These are phyloP conservation scores for Coniferiporia weirii DNA, from an alignment of 1,284 basidiomycete species.

Conservation along the genomic window DNA sequence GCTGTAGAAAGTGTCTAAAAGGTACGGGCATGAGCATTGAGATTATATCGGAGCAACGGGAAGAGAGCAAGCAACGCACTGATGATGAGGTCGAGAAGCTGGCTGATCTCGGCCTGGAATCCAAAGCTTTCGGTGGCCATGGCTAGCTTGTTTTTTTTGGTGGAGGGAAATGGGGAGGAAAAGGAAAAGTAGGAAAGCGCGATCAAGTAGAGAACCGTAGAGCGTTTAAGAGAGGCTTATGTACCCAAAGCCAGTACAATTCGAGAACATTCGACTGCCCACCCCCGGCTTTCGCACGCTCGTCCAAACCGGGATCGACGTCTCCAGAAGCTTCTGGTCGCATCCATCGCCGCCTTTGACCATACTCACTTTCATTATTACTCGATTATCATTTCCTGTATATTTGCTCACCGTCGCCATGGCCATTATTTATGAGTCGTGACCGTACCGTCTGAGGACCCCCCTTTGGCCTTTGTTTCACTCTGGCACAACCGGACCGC, in stretches of 20 bases:
- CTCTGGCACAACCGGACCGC: too few relatives aligned
- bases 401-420: too few relatives aligned
- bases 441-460: too few relatives aligned
- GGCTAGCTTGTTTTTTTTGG: slow-evolving; percentile 27
- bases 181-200: neutral
- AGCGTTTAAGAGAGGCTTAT: neutral
- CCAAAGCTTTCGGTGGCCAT: slow-evolving; percentile 83
- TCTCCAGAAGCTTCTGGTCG: slow-evolving; percentile 6
- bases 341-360: too few relatives aligned
- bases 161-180: slow-evolving; percentile 4
- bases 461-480: too few relatives aligned
- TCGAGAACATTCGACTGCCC: slow-evolving; percentile 14
- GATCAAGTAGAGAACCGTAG: neutral
- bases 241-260: neutral
- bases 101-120: slow-evolving; percentile 97
- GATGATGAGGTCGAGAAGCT: slow-evolving; percentile 89
- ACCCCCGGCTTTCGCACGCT: neutral
- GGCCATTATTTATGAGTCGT: too few relatives aligned
- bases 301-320: neutral
- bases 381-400: too few relatives aligned
- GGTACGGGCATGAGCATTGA: slow-evolving; percentile 14
- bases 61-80: slow-evolving; percentile 43
- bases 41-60: slow-evolving; percentile 4
- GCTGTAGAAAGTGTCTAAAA: slow-evolving; percentile 91
- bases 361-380: too few relatives aligned